phyloP scores from a whole-genome alignment of 192 early-diverging fungal genomes.

The Entomortierella chlamydospora region DNA sequence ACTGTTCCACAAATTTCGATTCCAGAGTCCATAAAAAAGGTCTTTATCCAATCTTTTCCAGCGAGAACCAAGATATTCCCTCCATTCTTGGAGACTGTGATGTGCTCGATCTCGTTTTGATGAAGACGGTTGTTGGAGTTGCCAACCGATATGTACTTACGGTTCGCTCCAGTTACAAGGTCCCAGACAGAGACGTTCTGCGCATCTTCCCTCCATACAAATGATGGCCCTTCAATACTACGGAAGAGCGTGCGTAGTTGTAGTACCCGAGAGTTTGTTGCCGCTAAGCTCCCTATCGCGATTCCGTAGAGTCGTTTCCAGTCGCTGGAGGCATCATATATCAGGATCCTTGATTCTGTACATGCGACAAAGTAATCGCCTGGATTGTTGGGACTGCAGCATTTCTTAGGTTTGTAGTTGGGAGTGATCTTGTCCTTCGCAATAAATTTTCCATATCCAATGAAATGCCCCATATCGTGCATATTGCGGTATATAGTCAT shows the following conservation, averaged over 20 bases:
- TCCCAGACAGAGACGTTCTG: conserved; percentile 22
- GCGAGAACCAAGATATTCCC: not conserved
- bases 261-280: not conserved
- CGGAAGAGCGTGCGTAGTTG: conserved; percentile 11
- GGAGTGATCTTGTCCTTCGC: not conserved
- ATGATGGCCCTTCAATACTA: conserved; percentile 10
- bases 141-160: conserved; percentile 13
- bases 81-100: conserved; percentile 2
- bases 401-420: not conserved
- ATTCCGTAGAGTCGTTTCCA: conserved; percentile 24
- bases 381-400: not conserved
- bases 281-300: conserved; percentile 1
- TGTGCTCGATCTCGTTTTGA: conserved; percentile 9
- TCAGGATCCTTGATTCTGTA: conserved; percentile 1
- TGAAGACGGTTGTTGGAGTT: not conserved
- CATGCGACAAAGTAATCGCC: conserved; percentile 22
- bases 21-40: conserved; percentile 20
- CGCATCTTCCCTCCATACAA: conserved; percentile 19
- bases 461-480: not conserved
- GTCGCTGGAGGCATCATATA: conserved; percentile 4
- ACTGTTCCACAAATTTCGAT: conserved; percentile 8
- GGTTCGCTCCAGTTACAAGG: conserved; percentile 4
- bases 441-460: conserved; percentile 18
- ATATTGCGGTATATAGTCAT: not conserved
- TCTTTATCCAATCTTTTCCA: conserved; percentile 12